phyloP scores from a whole-genome alignment of 1,139 yeast genomes.

The Hanseniaspora gamundiae region DNA sequence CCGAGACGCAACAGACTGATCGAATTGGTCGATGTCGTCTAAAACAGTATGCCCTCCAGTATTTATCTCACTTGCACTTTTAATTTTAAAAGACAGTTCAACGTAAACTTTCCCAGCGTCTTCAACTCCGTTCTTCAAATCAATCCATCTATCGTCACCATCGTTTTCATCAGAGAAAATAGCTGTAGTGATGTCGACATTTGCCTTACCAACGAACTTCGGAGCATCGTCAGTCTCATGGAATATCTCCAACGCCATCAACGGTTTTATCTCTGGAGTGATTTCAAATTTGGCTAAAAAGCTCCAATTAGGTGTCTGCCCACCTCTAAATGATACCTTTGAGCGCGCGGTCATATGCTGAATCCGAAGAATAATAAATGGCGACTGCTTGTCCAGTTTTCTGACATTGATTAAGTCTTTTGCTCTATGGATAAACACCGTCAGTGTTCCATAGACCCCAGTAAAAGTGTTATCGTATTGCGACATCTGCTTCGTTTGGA shows the following conservation, averaged over 20 bases:
- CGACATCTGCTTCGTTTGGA: too few relatives aligned
- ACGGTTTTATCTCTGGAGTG: conserved; percentile 49
- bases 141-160: conserved; percentile 84
- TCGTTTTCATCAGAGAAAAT: conserved; percentile 52
- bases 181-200: conserved; percentile 65
- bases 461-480: conserved; percentile 3
- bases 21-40: conserved; percentile 12
- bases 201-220: conserved; percentile 72
- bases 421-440: conserved; percentile 35
- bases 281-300: conserved; percentile 61
- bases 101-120: conserved; percentile 82
- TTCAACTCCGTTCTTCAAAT: conserved; percentile 50
- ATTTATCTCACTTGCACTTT: conserved; percentile 12
- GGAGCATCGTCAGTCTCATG: conserved; percentile 86
- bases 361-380: conserved; percentile 67
- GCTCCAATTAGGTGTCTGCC: conserved; percentile 85
- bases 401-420: conserved; percentile 73
- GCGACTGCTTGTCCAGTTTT: conserved; percentile 79
- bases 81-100: conserved; percentile 86
- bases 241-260: conserved; percentile 58
- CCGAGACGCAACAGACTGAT: conserved; percentile 22
- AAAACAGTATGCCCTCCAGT: conserved; percentile 7
- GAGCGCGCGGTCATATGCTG: conserved; percentile 76
- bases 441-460: conserved; percentile 30
- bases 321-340: conserved; percentile 65